Evolutionary conservation across 192 early-diverging fungal genomes (phyloP), one percentile per base, ranked within the genome.

Genomic region (Gamsiella multidivaricata): DNA sequence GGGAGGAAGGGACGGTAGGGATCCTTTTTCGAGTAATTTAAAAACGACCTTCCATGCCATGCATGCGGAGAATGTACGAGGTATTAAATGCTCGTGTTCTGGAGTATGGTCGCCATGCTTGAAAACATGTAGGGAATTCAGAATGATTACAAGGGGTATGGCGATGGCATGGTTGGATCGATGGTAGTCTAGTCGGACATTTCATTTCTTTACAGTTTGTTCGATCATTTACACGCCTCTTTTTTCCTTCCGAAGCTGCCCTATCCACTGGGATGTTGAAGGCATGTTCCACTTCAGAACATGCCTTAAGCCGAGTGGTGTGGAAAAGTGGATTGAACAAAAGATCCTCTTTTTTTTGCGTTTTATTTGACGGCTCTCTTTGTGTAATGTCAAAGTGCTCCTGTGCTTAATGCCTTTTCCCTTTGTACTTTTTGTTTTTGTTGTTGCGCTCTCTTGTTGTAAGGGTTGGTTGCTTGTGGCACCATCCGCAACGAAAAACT

Each of bases 311-410:
- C n/a, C n/a, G n/a, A n/a, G n/a, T n/a, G n/a, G n/a, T n/a, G n/a
- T n/a, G n/a, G n/a, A n/a, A n/a, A n/a, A n/a, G n/a, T n/a, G n/a
- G n/a, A n/a, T n/a, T n/a, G 39, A 41, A 41, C 39, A 41, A 41
- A 41, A 41, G n/a, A n/a, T n/a, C n/a, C n/a, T n/a, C n/a, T n/a
- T n/a, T n/a, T n/a, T n/a, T n/a, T n/a, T n/a, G n/a, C n/a, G n/a
- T n/a, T n/a, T 55, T 36, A 36, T 55, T 52, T 55, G 54, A 36
- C 54, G 54, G 54, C 54, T 55, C 54, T 55, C 50, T 52, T 55
- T 55, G 54, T 55, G 54, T 55, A 55, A 55, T 55, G 54, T 36
- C 54, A 5, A 31, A n/a, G 17, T 34, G 32, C 32, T 55, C 54
- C 54, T 55, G 50, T 46, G 46, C 61, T 51, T 62, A 9, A 23